These are phyloP conservation scores for Crithidia brevicula DNA, from an alignment of 208 protist genomes.

Conservation along the genomic window DNA sequence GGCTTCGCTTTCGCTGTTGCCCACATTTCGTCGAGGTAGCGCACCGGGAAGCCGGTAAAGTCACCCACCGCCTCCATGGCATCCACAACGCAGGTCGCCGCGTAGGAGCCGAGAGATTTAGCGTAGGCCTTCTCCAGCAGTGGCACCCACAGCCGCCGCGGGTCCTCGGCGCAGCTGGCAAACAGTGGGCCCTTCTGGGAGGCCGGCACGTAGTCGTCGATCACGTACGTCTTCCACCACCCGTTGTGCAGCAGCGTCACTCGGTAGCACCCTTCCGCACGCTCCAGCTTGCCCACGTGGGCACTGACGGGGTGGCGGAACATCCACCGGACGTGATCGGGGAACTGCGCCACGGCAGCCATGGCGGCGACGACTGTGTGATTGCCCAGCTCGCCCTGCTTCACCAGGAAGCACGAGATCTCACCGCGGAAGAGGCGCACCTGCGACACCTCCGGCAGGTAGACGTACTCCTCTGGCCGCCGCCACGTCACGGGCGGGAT, in stretches of 20 bases:
- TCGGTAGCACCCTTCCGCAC: slow-evolving; percentile 56
- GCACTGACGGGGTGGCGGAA: slow-evolving; percentile 66
- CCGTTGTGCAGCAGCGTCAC: slow-evolving; percentile 78
- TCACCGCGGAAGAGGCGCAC: slow-evolving; percentile 56
- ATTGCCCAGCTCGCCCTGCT: slow-evolving; percentile 65
- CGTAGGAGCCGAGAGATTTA: slow-evolving; percentile 85
- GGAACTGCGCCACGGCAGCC: slow-evolving; percentile 58
- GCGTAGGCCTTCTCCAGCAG: slow-evolving; percentile 91
- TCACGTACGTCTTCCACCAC: slow-evolving; percentile 72
- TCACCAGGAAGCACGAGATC: slow-evolving; percentile 55
- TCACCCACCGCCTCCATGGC: slow-evolving; percentile 60
- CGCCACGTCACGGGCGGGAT: slow-evolving; percentile 47
- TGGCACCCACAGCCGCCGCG: slow-evolving; percentile 80
- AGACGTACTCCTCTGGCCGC: slow-evolving; percentile 53
- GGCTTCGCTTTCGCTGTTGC: slow-evolving; percentile 11
- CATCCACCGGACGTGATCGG: slow-evolving; percentile 45
- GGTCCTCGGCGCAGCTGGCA: slow-evolving; percentile 51
- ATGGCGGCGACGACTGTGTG: slow-evolving; percentile 76
- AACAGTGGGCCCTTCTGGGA: slow-evolving; percentile 46
- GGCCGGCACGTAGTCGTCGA: slow-evolving; percentile 84
- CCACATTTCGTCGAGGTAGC: slow-evolving; percentile 40
- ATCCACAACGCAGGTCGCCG: slow-evolving; percentile 63
- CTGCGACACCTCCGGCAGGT: slow-evolving; percentile 34
- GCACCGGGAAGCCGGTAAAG: slow-evolving; percentile 64
- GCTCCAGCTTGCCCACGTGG: slow-evolving; percentile 45